These are phyloP conservation scores for Dujonia santamariae DNA, from an alignment of 1,139 yeast genomes.

Conservation along the genomic window DNA sequence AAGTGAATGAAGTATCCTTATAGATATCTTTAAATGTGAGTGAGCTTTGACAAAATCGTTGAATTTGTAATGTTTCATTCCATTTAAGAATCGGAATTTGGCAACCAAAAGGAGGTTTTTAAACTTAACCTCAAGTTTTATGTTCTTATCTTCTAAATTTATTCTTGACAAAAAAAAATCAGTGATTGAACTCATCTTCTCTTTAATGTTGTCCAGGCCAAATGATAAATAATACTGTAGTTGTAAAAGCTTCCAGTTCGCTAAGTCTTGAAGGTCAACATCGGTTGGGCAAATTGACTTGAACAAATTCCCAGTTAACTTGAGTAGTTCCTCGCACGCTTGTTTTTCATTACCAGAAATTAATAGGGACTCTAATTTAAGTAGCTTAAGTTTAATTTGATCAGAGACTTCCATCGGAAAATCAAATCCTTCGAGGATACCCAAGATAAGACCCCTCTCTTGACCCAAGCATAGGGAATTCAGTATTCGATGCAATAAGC, in stretches of 20 bases:
- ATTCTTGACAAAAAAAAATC: constrained; percentile 27
- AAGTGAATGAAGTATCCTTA: constrained; percentile 41
- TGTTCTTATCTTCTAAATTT: constrained; percentile 17
- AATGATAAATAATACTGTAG: constrained; percentile 20
- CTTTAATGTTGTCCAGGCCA: constrained; percentile 17
- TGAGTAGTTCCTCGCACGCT: too few relatives aligned
- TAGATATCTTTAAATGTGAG: constrained; percentile 30
- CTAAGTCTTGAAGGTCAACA: constrained; percentile 13
- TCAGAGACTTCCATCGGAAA: neutral
- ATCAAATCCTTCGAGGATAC: too few relatives aligned
- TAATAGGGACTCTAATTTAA: too few relatives aligned
- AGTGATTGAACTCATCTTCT: constrained; percentile 21
- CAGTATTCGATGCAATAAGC: too few relatives aligned
- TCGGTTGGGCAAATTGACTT: constrained; percentile 1
- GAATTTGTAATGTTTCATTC: constrained; percentile 15
- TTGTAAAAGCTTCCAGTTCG: constrained; percentile 31
- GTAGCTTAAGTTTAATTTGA: neutral
- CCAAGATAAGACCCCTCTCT: too few relatives aligned
- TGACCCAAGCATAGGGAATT: too few relatives aligned
- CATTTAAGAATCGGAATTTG: constrained; percentile 29
- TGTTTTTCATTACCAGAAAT: too few relatives aligned
- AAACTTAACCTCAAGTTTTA: constrained; percentile 24
- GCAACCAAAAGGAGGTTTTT: constrained; percentile 34
- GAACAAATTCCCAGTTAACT: constrained; percentile 3
- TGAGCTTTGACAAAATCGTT: constrained; percentile 25